A percentile compares a stretch with the other conserved stretches of the same genome.
Conservation (phyloP, 2,329 filamentous ascomycete species). For the Beauveria pseudobassiana region DNA sequence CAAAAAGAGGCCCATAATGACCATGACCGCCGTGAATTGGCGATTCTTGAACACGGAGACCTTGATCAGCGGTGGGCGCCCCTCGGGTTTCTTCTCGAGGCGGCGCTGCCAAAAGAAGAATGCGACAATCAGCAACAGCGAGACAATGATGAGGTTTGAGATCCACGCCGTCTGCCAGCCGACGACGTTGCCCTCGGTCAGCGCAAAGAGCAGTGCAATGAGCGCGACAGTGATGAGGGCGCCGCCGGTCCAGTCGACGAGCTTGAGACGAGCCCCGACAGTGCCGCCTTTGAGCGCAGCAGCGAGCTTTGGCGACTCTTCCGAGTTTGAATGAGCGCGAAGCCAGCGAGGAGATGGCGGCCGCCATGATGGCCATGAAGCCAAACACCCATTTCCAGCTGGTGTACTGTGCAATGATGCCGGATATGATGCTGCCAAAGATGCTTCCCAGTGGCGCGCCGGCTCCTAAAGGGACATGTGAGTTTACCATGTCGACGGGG, state of each 20-base stretch:
- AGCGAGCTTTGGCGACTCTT: constrained; percentile 5
- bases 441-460: constrained; percentile 58
- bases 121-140: constrained; percentile 44
- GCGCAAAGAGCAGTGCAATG: constrained; percentile 55
- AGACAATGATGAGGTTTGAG: constrained; percentile 49
- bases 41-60: constrained; percentile 54
- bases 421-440: constrained; percentile 57
- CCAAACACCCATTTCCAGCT: constrained; percentile 64
- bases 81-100: constrained; percentile 22
- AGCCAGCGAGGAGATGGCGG: constrained; percentile 48
- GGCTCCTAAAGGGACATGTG: constrained; percentile 34
- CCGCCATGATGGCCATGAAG: constrained; percentile 52
- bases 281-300: background rate
- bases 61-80: constrained; percentile 54
- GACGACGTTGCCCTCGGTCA: constrained; percentile 62
- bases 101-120: constrained; percentile 56
- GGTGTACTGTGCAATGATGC: constrained; percentile 54
- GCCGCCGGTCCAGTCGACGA: constrained; percentile 61
- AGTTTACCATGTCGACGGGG: background rate
- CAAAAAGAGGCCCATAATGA: constrained; percentile 62
- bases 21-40: constrained; percentile 55
- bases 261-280: constrained; percentile 28
- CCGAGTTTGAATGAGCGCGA: constrained; percentile 45
- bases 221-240: constrained; percentile 54
- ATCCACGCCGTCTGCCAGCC: constrained; percentile 61